Conservation (phyloP, 2,329 filamentous ascomycete genomes). For the Trichoderma cornu-damae region DNA sequence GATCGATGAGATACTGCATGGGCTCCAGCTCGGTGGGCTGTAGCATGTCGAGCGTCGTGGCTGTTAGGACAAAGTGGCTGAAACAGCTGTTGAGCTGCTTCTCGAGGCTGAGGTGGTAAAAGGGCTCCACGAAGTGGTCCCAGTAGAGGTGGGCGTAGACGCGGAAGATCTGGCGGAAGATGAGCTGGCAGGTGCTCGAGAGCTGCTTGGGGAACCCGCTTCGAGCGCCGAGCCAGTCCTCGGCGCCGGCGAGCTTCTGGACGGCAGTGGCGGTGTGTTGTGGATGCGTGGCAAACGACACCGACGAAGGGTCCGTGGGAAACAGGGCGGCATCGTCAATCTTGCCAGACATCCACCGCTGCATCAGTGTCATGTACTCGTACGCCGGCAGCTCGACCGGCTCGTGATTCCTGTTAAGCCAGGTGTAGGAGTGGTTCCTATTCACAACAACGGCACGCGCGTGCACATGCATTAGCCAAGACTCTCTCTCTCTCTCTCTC, state of each 20-base stretch:
- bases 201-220: constrained; percentile 85
- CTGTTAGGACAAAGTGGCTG: constrained; percentile 71
- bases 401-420: constrained; percentile 59
- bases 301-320: constrained; percentile 67
- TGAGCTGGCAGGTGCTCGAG: constrained; percentile 75
- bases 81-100: constrained; percentile 78
- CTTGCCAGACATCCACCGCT: constrained; percentile 91
- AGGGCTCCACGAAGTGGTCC: constrained; percentile 77
- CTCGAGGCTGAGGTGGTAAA: constrained; percentile 70
- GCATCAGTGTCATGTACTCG: constrained; percentile 86
- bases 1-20: constrained; percentile 82
- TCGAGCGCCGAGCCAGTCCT: constrained; percentile 76
- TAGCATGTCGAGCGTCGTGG: constrained; percentile 71
- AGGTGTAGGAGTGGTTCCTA: constrained; percentile 80
- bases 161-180: constrained; percentile 93
- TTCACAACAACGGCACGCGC: neutral
- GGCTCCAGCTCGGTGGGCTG: constrained; percentile 81
- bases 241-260: constrained; percentile 50
- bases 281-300: constrained; percentile 56
- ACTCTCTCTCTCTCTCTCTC: neutral
- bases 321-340: constrained; percentile 80
- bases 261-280: constrained; percentile 47
- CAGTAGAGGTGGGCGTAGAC: constrained; percentile 96
- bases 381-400: constrained; percentile 82
- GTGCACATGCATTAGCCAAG: constrained; percentile 9